Evolutionary conservation across 2,329 filamentous ascomycete species (phyloP), one percentile per base, ranked within the genome.

Genomic region (Epichloe bromicola): DNA sequence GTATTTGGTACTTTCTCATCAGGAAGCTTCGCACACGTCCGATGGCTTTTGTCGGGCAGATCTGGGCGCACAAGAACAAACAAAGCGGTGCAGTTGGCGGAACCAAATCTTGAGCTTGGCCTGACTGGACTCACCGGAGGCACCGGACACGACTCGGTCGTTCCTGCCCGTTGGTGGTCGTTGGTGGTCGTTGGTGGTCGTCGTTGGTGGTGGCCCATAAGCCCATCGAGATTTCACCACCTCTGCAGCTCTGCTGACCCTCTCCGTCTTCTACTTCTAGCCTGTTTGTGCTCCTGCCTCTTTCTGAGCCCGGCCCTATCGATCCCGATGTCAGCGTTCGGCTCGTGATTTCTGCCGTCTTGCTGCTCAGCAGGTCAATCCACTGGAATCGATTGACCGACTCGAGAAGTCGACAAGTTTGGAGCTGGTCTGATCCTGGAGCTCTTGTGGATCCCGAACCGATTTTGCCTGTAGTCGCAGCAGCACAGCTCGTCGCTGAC

Each of bases 391-490:
- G 17, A 41, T n/a, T n/a, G 40, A 14, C 19, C 19, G 26, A 43
- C 40, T 43, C 40, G 20, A 43, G 26, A 20, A 45, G 26, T 40
- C 8, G 38, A 40, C 45, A 39, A 39, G 36, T 42, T 23, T 43
- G 38, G 48, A 45, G 41, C 41, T 50, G 40, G 8, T 38, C 30
- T 10, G 30, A 4, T 11, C 34, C 26, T n/a, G 44, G 43, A 47
- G 49, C 43, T 51, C 43, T 6, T 46, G 49, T 51, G 49, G 49
- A 51, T 37, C 40, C 50, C 15, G 15, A 30, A 14, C 11, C 17
- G 20, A n/a, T 33, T 30, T 33, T 12, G 17, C 19, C 7, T 15
- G n/a, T 11, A 17, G n/a, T n/a, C 6, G 42, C 26, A 44, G 26
- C 26, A 44, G 26, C 41, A 37, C 44, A 30, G 44, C 44, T 40